phyloP scores from a whole-genome alignment of 257 asterid genomes.

The Gentiana straminea region DNA sequence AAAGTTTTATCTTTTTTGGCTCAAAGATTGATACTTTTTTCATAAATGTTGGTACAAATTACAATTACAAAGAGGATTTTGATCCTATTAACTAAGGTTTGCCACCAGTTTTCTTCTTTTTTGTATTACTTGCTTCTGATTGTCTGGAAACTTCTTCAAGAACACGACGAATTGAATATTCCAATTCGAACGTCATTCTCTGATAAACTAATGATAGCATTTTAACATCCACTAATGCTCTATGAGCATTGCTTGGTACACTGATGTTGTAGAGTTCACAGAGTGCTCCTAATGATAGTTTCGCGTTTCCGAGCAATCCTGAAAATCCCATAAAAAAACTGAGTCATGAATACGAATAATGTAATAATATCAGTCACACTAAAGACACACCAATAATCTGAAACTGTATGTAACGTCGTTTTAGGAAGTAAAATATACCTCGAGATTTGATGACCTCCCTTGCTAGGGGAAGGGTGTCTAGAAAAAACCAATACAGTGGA shows the following conservation, averaged over 20 bases:
- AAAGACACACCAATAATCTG: too few species aligned
- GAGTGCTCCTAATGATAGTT: conserved; percentile 43
- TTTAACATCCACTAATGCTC: conserved; percentile 78
- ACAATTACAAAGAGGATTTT: too few species aligned
- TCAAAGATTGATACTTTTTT: too few species aligned
- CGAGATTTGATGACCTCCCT: conserved; percentile 47
- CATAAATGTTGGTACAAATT: too few species aligned
- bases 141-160: conserved; percentile 34
- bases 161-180: conserved; percentile 37
- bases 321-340: conserved; percentile 9
- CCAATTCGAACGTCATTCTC: conserved; percentile 49
- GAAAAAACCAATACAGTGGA: conserved; percentile 60
- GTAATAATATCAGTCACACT: background rate
- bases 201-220: conserved; percentile 57
- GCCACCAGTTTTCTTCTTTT: conserved; percentile 23
- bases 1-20: too few species aligned
- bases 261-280: conserved; percentile 49
- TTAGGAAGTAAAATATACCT: conserved; percentile 28
- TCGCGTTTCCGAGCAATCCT: conserved; percentile 41
- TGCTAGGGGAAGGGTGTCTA: conserved; percentile 72
- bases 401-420: too few species aligned
- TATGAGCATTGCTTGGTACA: conserved; percentile 53
- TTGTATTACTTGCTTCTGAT: conserved; percentile 15
- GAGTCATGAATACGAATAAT: background rate
- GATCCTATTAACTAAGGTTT: too few species aligned